Evolutionary conservation across 1,139 yeast species (phyloP), one percentile per base, ranked within the genome.

Genomic region (Candida pseudocylindracea): DNA sequence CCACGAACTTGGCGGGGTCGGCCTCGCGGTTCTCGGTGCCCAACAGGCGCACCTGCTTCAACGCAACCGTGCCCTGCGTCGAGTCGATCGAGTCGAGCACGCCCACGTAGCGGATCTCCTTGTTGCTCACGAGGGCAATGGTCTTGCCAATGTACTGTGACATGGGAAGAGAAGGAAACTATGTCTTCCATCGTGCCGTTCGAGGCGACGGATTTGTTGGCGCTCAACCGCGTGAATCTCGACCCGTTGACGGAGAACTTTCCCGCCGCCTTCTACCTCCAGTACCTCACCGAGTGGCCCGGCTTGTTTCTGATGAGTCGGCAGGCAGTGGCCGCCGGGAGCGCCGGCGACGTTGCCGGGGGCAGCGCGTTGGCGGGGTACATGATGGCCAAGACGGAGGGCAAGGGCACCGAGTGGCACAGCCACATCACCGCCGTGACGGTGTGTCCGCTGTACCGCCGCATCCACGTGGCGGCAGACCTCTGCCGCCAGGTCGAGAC

Each of bases 301-400:
- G 63, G 83, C 27, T 57, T 91, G 36, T 78, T 85, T 51, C 85
- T 83, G 63, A 78, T 80, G 48, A 15, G 20, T 6, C 20, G 20
- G 20, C 20, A 15, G 20, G 20, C 20, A 4, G 20, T 15, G 20
- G 20, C 20, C 6, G 20, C 20, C 6, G 20, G 20, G 20, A 68
- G 85, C 10, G 45, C 42, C 2, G 45, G 42, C 31, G 30, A 30
- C 2, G 1, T 31, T 33, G 8, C 10, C 13, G 8, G 12, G 26
- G 9, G 27, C 26, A 3, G 33, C 31, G 7, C 33, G 27, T 58
- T 67, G 13, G 67, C 74, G 32, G 91, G 88, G 1, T 76, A 76
- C 45, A 73, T 91, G 92, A 72, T 91, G 69, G 98, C 92, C n/a
- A 91, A 91, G 51, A 74, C 93, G 3, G 98, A 91, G 50, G 98